Base-by-base conservation (phyloP, 768 basidiomycete species). In the Trametes sanguinea region DNA sequence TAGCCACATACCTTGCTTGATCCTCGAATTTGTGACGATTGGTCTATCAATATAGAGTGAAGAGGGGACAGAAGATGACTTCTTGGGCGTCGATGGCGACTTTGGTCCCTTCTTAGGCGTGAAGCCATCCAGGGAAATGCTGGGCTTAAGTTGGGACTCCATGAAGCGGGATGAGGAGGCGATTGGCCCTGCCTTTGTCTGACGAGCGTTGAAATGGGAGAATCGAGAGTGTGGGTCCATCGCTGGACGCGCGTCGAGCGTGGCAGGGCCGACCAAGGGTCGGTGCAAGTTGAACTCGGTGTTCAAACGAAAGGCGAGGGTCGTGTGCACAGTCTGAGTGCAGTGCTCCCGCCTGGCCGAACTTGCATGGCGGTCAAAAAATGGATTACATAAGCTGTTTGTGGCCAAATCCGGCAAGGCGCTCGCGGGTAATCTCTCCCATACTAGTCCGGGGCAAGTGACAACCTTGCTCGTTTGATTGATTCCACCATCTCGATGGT, bases 171-270 rank as follows among this genome's bases (percentile, higher is more conserved):
- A 69, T 39, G 70, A 74, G 10, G 80, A 79, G 0, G 78, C 69
- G 37, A 76, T 73, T 47, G 88, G 89, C 8, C 89, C 89, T 37
- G 83, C 80, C 71, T 85, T 91, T 54, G 88, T 88, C 48, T 79
- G 75, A 65, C 90, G 80, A 62, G 87, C 82, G 73, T 92, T 92
- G 75, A 87, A 93, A 72, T 89, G 90, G 14, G 85, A 87, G 65
- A 73, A 81, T 51, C 82, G 81, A 65, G 90, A 92, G 75, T 92
- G 90, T 6, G 86, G 88, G 72, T 92, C 89, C 90, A 92, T 92
- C 52, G 43, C 56, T 53, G 46, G 40, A 60, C 13, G 43, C 53
- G 42, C 54, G 42, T 33, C 35, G 48, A 17, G 17, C 13, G 48
- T 29, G 27, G 29, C 30, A 13, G 45, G n/a, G 54, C 39, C 33